phyloP scores from a whole-genome alignment of 1,139 yeast species.

The Hansenula lynferdii region DNA sequence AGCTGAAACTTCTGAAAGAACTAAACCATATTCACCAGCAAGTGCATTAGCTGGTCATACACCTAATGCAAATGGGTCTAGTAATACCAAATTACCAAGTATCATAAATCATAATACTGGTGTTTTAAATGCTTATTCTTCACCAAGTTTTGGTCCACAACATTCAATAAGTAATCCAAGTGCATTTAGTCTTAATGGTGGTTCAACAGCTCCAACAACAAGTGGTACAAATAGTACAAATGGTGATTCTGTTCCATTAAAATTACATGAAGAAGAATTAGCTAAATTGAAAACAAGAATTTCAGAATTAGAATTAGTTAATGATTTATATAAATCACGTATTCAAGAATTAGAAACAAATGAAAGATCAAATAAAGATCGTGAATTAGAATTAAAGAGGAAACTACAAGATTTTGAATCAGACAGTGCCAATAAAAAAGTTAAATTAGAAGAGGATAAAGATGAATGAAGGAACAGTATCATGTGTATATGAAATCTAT shows the following conservation, averaged over 20 bases:
- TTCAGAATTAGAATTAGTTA: slow-evolving; percentile 85
- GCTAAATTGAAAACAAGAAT: slow-evolving; percentile 67
- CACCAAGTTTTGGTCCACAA: slow-evolving; percentile 25
- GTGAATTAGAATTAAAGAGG: slow-evolving; percentile 10
- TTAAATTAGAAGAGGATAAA: not conserved
- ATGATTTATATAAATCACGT: slow-evolving; percentile 78
- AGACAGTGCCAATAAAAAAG: not conserved
- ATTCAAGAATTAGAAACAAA: slow-evolving; percentile 81
- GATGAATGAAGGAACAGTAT: not conserved
- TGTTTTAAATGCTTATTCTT: slow-evolving; percentile 15
- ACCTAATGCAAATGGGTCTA: no score
- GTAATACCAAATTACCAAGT: slow-evolving; percentile 10
- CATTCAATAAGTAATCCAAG: slow-evolving; percentile 22
- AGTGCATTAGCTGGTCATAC: slow-evolving; percentile 16
- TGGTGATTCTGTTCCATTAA: not conserved
- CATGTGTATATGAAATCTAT: no score
- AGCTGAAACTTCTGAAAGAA: no score
- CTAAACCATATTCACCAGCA: slow-evolving; percentile 20
- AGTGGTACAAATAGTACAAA: slow-evolving; percentile 2
- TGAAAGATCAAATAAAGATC: no score
- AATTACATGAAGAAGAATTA: slow-evolving; percentile 34
- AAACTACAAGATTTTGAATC: slow-evolving; percentile 10
- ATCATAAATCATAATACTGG: slow-evolving; percentile 14
- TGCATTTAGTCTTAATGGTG: slow-evolving; percentile 20
- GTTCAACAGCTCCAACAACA: no score